A percentile compares a stretch with the other conserved stretches of the same genome.
phyloP scores from a whole-genome alignment of 2,329 filamentous ascomycete species.

The Diaporthe vexans region DNA sequence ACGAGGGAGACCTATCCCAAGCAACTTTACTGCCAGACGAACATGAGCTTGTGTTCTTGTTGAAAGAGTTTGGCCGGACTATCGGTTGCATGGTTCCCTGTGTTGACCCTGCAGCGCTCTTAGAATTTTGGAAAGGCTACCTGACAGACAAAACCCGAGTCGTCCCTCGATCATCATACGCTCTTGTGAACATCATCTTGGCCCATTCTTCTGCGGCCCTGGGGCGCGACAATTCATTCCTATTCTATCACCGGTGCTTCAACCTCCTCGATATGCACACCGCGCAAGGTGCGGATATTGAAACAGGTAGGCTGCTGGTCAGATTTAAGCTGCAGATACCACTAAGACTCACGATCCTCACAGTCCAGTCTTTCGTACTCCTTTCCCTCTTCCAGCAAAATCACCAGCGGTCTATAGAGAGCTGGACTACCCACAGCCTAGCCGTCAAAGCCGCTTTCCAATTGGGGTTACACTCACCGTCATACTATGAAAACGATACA shows the following conservation, averaged over 20 bases:
- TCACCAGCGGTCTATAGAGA: constrained; percentile 13
- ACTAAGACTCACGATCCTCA: not conserved
- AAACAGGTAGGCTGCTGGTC: not conserved
- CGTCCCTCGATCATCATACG: not conserved
- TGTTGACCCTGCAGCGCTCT: not conserved
- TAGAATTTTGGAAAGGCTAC: not conserved
- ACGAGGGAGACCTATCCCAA: no score
- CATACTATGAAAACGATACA: not conserved
- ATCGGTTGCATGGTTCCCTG: not conserved
- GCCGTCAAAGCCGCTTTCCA: constrained; percentile 11
- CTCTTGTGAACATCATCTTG: constrained; percentile 1
- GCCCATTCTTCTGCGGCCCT: not conserved
- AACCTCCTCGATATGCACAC: not conserved
- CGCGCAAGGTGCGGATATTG: not conserved
- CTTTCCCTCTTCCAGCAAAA: constrained; percentile 12
- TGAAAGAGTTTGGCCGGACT: not conserved
- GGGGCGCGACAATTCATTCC: not conserved
- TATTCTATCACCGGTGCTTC: not conserved
- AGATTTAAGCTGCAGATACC: accelerated
- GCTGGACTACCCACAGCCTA: constrained; percentile 6
- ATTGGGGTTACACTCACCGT: constrained; percentile 8
- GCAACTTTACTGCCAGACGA: not conserved
- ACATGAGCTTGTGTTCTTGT: not conserved
- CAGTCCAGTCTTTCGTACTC: constrained; percentile 1
- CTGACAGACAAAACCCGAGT: not conserved